Conservation (phyloP, 176 grass and related monocot genomes). For the Aegilops umbellulata region DNA sequence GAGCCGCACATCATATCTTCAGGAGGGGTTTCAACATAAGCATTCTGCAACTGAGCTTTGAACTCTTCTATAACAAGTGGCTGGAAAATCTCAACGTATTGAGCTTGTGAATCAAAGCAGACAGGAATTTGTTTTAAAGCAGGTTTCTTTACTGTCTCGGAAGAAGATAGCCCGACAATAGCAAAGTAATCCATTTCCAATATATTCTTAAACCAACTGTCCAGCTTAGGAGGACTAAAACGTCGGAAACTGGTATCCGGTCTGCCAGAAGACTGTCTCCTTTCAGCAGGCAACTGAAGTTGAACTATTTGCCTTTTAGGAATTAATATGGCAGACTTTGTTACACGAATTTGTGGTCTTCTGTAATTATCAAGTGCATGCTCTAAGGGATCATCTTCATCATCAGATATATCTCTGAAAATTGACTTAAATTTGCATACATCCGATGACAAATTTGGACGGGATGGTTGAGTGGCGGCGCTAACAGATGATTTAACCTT, state of each 20-base stretch:
- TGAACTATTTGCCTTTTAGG: slow-evolving; percentile 78
- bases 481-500: slow-evolving; percentile 31
- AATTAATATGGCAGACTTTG: slow-evolving; percentile 49
- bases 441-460: slow-evolving; percentile 26
- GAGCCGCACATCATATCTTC: slow-evolving; percentile 74
- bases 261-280: slow-evolving; percentile 45
- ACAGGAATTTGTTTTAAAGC: slow-evolving; percentile 78
- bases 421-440: slow-evolving; percentile 51
- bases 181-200: slow-evolving; percentile 90
- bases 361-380: slow-evolving; percentile 53
- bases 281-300: slow-evolving; percentile 63
- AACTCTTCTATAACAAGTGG: slow-evolving; percentile 96
- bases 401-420: slow-evolving; percentile 62
- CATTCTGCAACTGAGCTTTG: slow-evolving; percentile 85
- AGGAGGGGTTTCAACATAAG: slow-evolving; percentile 61
- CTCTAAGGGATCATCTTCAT: slow-evolving; percentile 81
- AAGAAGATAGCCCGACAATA: slow-evolving; percentile 62
- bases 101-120: slow-evolving; percentile 71
- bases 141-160: slow-evolving; percentile 37
- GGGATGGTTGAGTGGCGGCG: slow-evolving; percentile 26
- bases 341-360: slow-evolving; percentile 40
- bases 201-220: slow-evolving; percentile 81
- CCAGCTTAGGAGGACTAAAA: slow-evolving; percentile 68
- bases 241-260: slow-evolving; percentile 40
- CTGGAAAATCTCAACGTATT: slow-evolving; percentile 93